Evolutionary conservation across 305 asterid species (phyloP), one percentile per base, ranked within the genome.

Genomic region (Rubia balearica): DNA sequence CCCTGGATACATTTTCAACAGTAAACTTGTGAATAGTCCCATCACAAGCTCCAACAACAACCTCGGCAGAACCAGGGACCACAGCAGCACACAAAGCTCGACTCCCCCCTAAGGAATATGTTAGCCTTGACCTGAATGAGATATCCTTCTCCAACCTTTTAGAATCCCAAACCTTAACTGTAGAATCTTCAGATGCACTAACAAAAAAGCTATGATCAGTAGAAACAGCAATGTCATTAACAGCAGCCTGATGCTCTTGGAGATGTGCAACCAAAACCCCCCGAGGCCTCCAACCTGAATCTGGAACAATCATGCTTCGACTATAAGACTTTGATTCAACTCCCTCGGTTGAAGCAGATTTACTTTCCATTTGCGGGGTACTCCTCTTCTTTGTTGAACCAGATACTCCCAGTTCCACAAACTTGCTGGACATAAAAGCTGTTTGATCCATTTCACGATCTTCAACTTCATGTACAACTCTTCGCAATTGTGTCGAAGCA

Each of bases 231-330:
- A 95, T 86, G 79, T 95, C 99, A 77, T 87, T 92, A 56, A 95
- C 98, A 79, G 97, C 96, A 80, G 95, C 85, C 24, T 80, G 86
- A 84, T 95, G 98, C 85, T 91, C 99, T 82, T 91, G 99, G 72
- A 95, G 90, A 77, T 95, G 98, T 48, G 98, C 99, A 78, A 95
- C 96, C 87, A 95, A 82, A 74, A 95, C 98, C 77, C 98, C 99
- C 68, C 97, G 96, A 71, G 98, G 99, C 84, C 92, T 91, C 99
- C 99, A 95, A 62, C 98, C 98, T 61, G 99, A 95, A 85, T 91
- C 98, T 53, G 97, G 93, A 86, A 88, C 73, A 56, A 91, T 83
- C 36, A 96, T 85, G 75, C 94, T 80, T 86, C 88, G 83, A 59
- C 87, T 84, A 73, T 81, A 81, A 40, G 96, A 80, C 48, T 96